A percentile compares a stretch with the other conserved stretches of the same genome.
Evolutionary conservation across 192 early-diverging fungal species (phyloP).

Genomic region (Rhizoclosmatium globosum): DNA sequence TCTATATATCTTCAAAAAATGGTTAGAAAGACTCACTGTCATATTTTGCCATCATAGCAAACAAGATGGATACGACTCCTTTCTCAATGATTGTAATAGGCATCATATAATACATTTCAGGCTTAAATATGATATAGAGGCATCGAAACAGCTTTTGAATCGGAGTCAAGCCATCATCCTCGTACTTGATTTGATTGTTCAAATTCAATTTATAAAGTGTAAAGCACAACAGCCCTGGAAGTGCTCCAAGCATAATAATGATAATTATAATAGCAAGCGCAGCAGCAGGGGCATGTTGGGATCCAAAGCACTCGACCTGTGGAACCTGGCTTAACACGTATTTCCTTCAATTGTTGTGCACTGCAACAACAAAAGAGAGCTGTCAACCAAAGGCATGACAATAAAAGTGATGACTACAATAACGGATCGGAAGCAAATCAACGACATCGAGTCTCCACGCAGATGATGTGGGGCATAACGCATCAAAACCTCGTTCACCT

Average conservation of each 20-base stretch:
- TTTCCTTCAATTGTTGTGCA: not conserved
- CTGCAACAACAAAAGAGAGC: not conserved
- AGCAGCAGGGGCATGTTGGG: not conserved
- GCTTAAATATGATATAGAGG: conserved; percentile 19
- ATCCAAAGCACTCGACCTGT: too few species aligned
- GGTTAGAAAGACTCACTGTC: too few species aligned
- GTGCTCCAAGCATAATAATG: too few species aligned
- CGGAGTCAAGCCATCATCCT: not conserved
- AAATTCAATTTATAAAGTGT: not conserved
- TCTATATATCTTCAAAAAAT: not conserved
- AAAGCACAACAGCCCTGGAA: not conserved
- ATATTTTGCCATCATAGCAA: too few species aligned
- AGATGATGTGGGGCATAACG: conserved; percentile 9
- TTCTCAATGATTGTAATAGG: too few species aligned
- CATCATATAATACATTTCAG: not conserved
- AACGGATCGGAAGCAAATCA: conserved; percentile 19
- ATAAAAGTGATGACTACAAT: conserved; percentile 7
- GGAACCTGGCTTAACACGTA: too few species aligned
- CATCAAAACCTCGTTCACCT: too few species aligned
- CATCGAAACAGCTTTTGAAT: conserved; percentile 7
- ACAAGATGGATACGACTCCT: too few species aligned
- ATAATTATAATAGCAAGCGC: too few species aligned
- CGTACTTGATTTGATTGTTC: conserved; percentile 6
- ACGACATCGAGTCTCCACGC: conserved; percentile 4
- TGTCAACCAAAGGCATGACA: conserved; percentile 27